Evolutionary conservation across 2,329 filamentous ascomycete genomes (phyloP), one percentile per base, ranked within the genome.

Genomic region (Arthrinium phaeospermum): DNA sequence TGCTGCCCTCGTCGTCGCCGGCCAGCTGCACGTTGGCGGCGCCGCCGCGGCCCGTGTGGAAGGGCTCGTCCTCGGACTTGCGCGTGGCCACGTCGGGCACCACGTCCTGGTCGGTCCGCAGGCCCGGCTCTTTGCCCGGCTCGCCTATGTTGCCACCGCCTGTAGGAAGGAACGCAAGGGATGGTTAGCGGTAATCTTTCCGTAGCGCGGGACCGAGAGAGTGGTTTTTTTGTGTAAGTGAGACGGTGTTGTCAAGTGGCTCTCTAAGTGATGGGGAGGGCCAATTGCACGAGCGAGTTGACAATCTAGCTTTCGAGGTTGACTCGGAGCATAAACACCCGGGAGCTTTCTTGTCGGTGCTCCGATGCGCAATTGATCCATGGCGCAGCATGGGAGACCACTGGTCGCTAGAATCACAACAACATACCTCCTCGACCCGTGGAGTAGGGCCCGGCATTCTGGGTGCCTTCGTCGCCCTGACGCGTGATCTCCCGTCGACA

Each of bases 401-500:
- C 37, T n/a, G 19, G 22, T 8, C 37, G 4, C 3, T n/a, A 5
- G n/a, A 2, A 37, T 1, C 30, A 37, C 30, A 41, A 6, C 7
- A 22, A 41, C 84, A 77, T 81, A 89, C 89, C 89, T 85, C 89
- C 89, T 77, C 89, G 86, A 30, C 89, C 89, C 13, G 88, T 85
- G 79, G 88, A 90, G 79, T 85, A 90, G 61, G 88, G 86, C 75
- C 89, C 89, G 75, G 90, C 88, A 34, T 85, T 85, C 76, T 91
- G 88, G 79, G 86, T 88, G 75, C 88, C 88, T 78, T 85, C 83
- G 4, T 82, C 78, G 69, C 88, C 89, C 61, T 85, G 78, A 68
- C 90, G 88, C 71, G 89, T 88, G 70, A 92, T 88, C 75, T 89
- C 88, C 90, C 90, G 75, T 92, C 90, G 74, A 86, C 85, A 78